Evolutionary conservation across 805 yeast genomes (phyloP), one percentile per base, ranked within the genome.

Genomic region (Metschnikowia chrysomelidarum): DNA sequence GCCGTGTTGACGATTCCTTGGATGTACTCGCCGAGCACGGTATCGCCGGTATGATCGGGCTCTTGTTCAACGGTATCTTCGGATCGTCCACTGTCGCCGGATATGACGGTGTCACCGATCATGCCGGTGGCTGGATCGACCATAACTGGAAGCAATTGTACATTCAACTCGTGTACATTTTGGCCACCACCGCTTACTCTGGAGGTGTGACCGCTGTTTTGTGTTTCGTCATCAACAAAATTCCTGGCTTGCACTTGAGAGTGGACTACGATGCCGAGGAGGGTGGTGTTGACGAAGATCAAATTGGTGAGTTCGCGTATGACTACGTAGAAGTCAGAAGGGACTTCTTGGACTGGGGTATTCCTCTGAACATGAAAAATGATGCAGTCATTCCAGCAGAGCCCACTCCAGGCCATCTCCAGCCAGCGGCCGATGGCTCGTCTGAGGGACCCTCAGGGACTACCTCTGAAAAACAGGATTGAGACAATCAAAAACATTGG

Each of bases 21-120:
- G 98, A 93, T 82, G 80, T 88, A 33, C 73, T 91, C 57, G 98
- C 98, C n/a, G 98, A 91, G 77, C 98, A 91, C 80, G 98, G 96
- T 32, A 73, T 91, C 50, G 98, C 97, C 0, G 98, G 98, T 20
- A 73, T 89, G 30, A 73, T 91, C 29, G 98, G 98, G 0, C 70
- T 89, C 30, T 39, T 91, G n/a, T 88, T 87, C 67, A 88, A 87
- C 56, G 96, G 86, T 0, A 56, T 91, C 1, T 89, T 93, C 56
- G 97, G 86, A 11, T 86, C 89, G 5, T 76, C 83, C 36, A 83
- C 87, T 60, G 94, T 93, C 35, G 76, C 91, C 44, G 96, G 96
- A 11, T 82, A 87, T 59, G 98, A 91, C 56, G 94, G 94, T 16
- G 75, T 71, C 30, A 82, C 95, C 5, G 83, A 72, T 34, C 95